A percentile compares a stretch with the other conserved stretches of the same genome.
phyloP scores from a whole-genome alignment of 2,329 filamentous ascomycete species.

The Chlorencoelia australis region DNA sequence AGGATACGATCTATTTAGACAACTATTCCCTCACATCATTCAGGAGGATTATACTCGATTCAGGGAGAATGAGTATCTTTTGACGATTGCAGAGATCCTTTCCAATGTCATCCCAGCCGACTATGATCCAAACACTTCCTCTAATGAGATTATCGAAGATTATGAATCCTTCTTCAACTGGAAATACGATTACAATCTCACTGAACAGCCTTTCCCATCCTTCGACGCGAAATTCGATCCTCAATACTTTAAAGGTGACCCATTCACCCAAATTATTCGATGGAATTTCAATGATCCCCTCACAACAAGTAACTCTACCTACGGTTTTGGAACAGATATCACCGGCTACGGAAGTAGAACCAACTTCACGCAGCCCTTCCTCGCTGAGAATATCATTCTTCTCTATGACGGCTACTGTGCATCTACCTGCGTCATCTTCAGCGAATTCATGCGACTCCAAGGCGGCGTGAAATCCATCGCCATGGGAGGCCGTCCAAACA shows the following conservation, averaged over 20 bases:
- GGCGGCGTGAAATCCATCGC: slow-evolving; percentile 45
- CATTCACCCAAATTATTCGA: slow-evolving; percentile 18
- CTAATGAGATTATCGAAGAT: slow-evolving; percentile 11
- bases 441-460: slow-evolving; percentile 41
- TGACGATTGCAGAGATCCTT: slow-evolving; percentile 16
- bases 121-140: slow-evolving; percentile 20
- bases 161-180: slow-evolving; percentile 21
- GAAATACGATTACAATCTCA: slow-evolving; percentile 20
- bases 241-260: slow-evolving; percentile 13
- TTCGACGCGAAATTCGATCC: slow-evolving; percentile 22
- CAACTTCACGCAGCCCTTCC: slow-evolving; percentile 29
- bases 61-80: slow-evolving; percentile 17
- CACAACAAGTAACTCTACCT: slow-evolving; percentile 16
- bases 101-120: slow-evolving; percentile 14
- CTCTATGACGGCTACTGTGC: slow-evolving; percentile 43
- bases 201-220: slow-evolving; percentile 17
- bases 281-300: slow-evolving; percentile 22
- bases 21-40: slow-evolving; percentile 27
- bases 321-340: slow-evolving; percentile 23
- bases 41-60: slow-evolving; percentile 21
- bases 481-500: slow-evolving; percentile 47
- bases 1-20: slow-evolving; percentile 39
- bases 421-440: slow-evolving; percentile 50
- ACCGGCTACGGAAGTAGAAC: slow-evolving; percentile 25
- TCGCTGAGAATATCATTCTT: slow-evolving; percentile 33